A percentile compares a stretch with the other conserved stretches of the same genome.
These are phyloP conservation scores for Cutaneotrichosporon curvatum DNA, from an alignment of 1,284 basidiomycete genomes.

Conservation along the genomic window DNA sequence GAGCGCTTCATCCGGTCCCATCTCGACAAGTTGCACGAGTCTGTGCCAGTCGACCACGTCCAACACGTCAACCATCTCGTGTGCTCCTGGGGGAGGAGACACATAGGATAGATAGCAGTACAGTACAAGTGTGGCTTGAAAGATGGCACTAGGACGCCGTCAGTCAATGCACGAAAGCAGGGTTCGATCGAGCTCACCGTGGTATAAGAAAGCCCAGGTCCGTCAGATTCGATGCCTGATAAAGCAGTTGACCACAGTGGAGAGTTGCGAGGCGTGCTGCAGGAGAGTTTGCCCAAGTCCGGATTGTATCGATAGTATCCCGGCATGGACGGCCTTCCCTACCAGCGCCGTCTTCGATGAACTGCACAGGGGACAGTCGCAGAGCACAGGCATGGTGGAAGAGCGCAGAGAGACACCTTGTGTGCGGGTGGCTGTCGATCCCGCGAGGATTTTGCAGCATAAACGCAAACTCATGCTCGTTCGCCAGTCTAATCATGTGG, in stretches of 20 bases:
- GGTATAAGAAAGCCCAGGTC: conserved; percentile 7
- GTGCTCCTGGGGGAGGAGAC: neutral
- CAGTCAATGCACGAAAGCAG: no score
- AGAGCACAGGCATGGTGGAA: conserved; percentile 6
- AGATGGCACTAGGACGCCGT: conserved; percentile 1
- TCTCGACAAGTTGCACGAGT: conserved; percentile 2
- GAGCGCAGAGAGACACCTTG: conserved; percentile 1
- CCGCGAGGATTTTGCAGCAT: no score
- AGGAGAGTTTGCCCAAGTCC: neutral
- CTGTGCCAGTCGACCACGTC: neutral
- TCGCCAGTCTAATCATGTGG: no score
- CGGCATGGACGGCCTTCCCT: neutral
- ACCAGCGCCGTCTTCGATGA: conserved; percentile 6
- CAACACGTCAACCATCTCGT: conserved; percentile 2
- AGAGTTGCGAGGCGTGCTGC: conserved; percentile 5
- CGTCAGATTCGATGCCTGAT: conserved; percentile 2
- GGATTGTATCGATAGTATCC: conserved; percentile 1
- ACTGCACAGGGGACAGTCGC: conserved; percentile 4
- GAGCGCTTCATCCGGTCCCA: no score
- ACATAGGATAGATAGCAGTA: conserved; percentile 4
- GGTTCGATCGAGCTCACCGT: conserved; percentile 3
- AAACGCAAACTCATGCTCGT: no score
- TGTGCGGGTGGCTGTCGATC: neutral
- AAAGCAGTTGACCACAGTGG: conserved; percentile 2
- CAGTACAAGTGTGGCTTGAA: conserved; percentile 5